Percentiles rank a stretch among this genome's conserved stretches.
phyloP scores from a whole-genome alignment of 768 basidiomycete genomes.

The Rickenella mellea region DNA sequence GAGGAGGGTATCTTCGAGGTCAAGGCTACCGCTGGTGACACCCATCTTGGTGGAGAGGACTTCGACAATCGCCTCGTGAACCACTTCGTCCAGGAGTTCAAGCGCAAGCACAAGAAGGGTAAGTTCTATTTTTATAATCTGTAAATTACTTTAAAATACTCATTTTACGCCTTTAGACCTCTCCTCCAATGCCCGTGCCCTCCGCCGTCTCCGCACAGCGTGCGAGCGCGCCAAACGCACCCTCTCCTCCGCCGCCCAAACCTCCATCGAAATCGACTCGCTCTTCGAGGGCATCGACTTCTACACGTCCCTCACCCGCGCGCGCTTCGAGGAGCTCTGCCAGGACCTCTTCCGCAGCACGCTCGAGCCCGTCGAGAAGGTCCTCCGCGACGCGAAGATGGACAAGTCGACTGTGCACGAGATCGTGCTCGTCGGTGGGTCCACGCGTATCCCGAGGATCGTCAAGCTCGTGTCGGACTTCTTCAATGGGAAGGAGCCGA shows the following conservation, averaged over 20 bases:
- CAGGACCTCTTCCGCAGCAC: slow-evolving; percentile 92
- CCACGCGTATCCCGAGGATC: slow-evolving; percentile 96
- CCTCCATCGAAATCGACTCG: slow-evolving; percentile 96
- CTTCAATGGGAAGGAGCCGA: slow-evolving; percentile 98
- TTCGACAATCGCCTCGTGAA: slow-evolving; percentile 97
- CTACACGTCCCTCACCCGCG: slow-evolving; percentile 96
- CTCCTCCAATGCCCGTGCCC: slow-evolving; percentile 85
- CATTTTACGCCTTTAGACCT: slow-evolving; percentile 43
- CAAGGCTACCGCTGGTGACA: slow-evolving; percentile 97
- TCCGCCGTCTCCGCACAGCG: slow-evolving; percentile 93
- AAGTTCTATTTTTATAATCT: slow-evolving; percentile 11
- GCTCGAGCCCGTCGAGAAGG: slow-evolving; percentile 94
- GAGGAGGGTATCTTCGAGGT: slow-evolving; percentile 98
- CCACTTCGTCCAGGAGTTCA: slow-evolving; percentile 95
- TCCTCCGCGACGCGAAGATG: slow-evolving; percentile 95
- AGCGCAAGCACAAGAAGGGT: slow-evolving; percentile 96
- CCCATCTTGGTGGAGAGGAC: slow-evolving; percentile 96
- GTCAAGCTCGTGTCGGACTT: slow-evolving; percentile 97
- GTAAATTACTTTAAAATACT: slow-evolving; percentile 7
- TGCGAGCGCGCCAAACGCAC: slow-evolving; percentile 99
- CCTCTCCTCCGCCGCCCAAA: slow-evolving; percentile 92
- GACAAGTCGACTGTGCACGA: slow-evolving; percentile 95
- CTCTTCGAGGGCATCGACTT: slow-evolving; percentile 97
- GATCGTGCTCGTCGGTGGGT: slow-evolving; percentile 96
- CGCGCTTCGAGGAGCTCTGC: slow-evolving; percentile 94